Conservation (phyloP, 2,329 filamentous ascomycete genomes). For the Emmonsiellopsis sp. region DNA sequence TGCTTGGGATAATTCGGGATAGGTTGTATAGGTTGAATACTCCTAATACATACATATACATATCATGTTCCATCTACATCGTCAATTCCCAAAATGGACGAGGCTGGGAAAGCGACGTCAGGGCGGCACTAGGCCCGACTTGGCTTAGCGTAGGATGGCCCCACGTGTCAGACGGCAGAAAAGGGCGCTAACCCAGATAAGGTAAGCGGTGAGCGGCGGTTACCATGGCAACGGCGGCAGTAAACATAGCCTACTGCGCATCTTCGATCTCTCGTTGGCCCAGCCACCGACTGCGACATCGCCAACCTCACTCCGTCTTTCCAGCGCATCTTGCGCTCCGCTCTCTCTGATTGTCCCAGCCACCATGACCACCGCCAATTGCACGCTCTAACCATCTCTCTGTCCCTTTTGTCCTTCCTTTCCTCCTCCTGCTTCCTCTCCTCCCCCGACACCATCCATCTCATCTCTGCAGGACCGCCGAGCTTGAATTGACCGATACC, state of each 20-base stretch:
- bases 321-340: neutral
- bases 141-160: neutral
- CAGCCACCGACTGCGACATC: constrained; percentile 26
- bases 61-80: no score
- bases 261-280: constrained; percentile 21
- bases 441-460: no score
- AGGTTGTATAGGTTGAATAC: no score
- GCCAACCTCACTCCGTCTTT: neutral
- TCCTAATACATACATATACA: neutral
- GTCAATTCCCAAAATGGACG: neutral
- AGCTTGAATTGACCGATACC: no score
- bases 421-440: neutral
- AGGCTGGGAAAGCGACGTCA: neutral
- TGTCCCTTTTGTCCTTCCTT: neutral
- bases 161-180: neutral
- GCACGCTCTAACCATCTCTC: neutral
- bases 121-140: neutral
- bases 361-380: constrained; percentile 18
- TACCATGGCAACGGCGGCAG: constrained; percentile 25
- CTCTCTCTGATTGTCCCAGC: constrained; percentile 20
- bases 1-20: neutral
- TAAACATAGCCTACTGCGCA: constrained; percentile 28
- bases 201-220: constrained; percentile 26
- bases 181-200: constrained; percentile 5
- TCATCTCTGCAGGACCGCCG: no score